phyloP scores from a whole-genome alignment of 2,329 filamentous ascomycete genomes.

The Penicillium sclerotiorum region DNA sequence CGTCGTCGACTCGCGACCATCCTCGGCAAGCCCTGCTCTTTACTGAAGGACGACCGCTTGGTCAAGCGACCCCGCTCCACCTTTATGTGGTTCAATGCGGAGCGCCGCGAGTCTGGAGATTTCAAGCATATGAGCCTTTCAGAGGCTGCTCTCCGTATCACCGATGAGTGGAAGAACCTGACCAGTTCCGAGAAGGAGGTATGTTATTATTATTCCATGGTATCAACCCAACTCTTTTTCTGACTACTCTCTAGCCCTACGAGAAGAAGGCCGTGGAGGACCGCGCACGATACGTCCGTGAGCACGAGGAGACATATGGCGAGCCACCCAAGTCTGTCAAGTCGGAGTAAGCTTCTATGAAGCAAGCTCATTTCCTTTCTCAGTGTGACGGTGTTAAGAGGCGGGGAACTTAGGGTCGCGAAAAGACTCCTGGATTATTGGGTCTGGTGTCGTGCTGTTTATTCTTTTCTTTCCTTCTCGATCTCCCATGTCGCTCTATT shows the following conservation, averaged over 20 bases:
- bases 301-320: slow-evolving; percentile 42
- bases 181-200: slow-evolving; percentile 42
- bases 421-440: slow-evolving; percentile 10
- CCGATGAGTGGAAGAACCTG: slow-evolving; percentile 31
- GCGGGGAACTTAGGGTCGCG: not conserved
- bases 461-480: slow-evolving; percentile 10
- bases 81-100: slow-evolving; percentile 49
- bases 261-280: slow-evolving; percentile 28
- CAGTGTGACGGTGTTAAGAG: slow-evolving; percentile 1
- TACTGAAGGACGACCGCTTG: slow-evolving; percentile 58
- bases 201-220: no score
- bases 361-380: not conserved
- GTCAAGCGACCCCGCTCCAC: slow-evolving; percentile 48
- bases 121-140: slow-evolving; percentile 47
- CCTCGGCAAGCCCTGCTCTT: slow-evolving; percentile 17
- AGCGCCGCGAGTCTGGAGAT: slow-evolving; percentile 53
- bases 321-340: slow-evolving; percentile 9
- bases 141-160: slow-evolving; percentile 36
- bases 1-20: slow-evolving; percentile 43
- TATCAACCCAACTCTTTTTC: no score
- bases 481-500: slow-evolving; percentile 12
- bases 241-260: slow-evolving; percentile 1
- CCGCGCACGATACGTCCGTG: slow-evolving; percentile 35
- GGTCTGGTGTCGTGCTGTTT: slow-evolving; percentile 7
- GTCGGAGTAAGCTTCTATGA: slow-evolving; percentile 1